These are phyloP conservation scores for Staphylotrichum longicolle DNA, from an alignment of 495 filamentous ascomycete species.

Conservation along the genomic window DNA sequence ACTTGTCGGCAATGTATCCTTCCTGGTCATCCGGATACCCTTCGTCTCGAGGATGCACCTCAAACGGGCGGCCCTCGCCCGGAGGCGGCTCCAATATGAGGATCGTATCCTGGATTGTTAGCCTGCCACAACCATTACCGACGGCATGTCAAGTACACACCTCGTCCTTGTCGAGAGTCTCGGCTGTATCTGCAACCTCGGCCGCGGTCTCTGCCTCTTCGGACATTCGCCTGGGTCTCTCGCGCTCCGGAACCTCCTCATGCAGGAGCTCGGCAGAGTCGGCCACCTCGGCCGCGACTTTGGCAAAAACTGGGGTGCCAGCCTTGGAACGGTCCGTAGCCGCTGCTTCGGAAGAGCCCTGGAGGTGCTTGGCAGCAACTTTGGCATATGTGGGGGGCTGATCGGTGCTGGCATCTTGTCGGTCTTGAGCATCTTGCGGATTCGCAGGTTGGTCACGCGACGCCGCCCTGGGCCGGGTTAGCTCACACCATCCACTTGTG, in stretches of 20 bases:
- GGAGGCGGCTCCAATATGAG: conserved; percentile 21
- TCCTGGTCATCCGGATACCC: conserved; percentile 21
- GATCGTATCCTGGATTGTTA: conserved; percentile 11
- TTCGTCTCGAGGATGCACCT: background rate
- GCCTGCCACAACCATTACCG: conserved; percentile 17
- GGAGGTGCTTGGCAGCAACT: conserved; percentile 10
- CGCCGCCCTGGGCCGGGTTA: background rate
- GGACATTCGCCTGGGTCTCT: conserved; percentile 23
- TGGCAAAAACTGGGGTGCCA: conserved; percentile 27
- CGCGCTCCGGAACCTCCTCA: conserved; percentile 31
- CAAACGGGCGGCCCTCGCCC: conserved; percentile 11
- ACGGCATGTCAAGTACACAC: conserved; percentile 26
- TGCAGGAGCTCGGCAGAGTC: conserved; percentile 44
- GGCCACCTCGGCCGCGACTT: conserved; percentile 42
- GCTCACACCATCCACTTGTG: background rate
- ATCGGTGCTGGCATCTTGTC: background rate
- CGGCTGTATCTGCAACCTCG: conserved; percentile 50
- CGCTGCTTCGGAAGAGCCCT: conserved; percentile 6
- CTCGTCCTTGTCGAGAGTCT: conserved; percentile 32
- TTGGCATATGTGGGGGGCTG: conserved; percentile 2
- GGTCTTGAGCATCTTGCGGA: background rate
- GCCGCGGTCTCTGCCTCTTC: conserved; percentile 45
- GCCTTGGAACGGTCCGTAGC: conserved; percentile 19
- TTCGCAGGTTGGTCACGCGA: background rate
- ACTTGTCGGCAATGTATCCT: conserved; percentile 28